These are phyloP conservation scores for Cryphonectria radicalis DNA, from an alignment of 2,329 filamentous ascomycete genomes.

Conservation along the genomic window DNA sequence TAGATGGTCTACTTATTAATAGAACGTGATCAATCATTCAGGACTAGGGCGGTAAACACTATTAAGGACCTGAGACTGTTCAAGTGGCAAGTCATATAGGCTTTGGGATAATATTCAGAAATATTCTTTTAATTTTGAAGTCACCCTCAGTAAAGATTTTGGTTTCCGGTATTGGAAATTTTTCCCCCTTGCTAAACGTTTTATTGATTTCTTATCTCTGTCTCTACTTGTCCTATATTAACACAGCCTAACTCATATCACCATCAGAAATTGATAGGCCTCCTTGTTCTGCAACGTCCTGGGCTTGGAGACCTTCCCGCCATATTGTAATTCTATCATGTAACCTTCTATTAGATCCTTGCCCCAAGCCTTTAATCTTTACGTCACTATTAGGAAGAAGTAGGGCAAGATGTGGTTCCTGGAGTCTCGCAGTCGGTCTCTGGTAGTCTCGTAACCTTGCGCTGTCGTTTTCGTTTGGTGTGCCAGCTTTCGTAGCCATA, in stretches of 20 bases:
- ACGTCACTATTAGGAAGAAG: background rate
- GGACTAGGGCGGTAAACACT: background rate
- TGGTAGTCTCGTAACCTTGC: background rate
- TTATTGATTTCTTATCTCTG: background rate
- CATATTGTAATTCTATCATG: slow-evolving; percentile 13
- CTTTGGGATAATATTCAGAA: background rate
- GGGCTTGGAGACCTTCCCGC: slow-evolving; percentile 1
- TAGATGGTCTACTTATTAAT: too few relatives aligned
- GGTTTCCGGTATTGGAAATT: background rate
- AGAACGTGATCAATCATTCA: background rate
- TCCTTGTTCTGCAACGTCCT: background rate
- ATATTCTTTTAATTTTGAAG: background rate
- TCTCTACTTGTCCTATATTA: background rate
- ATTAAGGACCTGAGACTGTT: background rate
- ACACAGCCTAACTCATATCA: background rate
- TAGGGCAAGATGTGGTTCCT: slow-evolving; percentile 1
- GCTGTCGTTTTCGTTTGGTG: background rate
- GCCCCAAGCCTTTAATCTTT: slow-evolving; percentile 22
- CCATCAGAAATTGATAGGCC: background rate
- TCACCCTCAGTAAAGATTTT: background rate
- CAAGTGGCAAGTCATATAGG: background rate
- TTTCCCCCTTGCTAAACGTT: background rate
- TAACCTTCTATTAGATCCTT: slow-evolving; percentile 14
- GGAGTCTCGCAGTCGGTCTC: background rate
- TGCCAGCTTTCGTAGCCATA: background rate